Conservation (phyloP, 345 rosid genomes). For the Syzygium aqueum region DNA sequence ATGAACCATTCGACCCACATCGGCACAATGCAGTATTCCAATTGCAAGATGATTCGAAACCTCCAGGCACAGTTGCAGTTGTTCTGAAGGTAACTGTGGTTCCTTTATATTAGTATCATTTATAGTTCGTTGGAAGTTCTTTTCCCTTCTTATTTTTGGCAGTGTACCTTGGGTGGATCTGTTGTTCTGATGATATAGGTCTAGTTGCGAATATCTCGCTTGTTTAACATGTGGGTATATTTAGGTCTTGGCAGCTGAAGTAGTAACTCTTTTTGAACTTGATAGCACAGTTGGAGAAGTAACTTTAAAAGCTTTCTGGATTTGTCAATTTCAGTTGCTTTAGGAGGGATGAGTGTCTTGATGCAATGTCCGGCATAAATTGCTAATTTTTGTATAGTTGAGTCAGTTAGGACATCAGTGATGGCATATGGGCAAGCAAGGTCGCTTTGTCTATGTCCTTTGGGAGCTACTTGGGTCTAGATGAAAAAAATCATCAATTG, state of each 20-base stretch:
- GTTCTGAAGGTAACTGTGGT: constrained; percentile 1
- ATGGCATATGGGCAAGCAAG: background rate
- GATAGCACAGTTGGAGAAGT: background rate
- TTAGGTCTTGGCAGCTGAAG: background rate
- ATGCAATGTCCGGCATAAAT: background rate
- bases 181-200: background rate
- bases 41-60: constrained; percentile 76
- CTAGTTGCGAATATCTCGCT: background rate
- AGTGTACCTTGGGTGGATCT: background rate
- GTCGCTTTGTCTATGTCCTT: background rate
- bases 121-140: background rate
- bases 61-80: constrained; percentile 71
- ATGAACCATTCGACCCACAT: constrained; percentile 90
- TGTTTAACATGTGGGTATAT: background rate
- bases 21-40: constrained; percentile 80
- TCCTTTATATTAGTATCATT: background rate
- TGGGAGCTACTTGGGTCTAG: background rate
- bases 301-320: background rate
- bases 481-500: background rate
- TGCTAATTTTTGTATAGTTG: background rate
- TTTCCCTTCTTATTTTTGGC: background rate
- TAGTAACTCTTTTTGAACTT: background rate
- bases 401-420: background rate
- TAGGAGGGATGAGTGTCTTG: background rate
- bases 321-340: background rate